A percentile compares a stretch with the other conserved stretches of the same genome.
Evolutionary conservation across 73 alveolate species (phyloP).

Genomic region (Symbiodinium natans): DNA sequence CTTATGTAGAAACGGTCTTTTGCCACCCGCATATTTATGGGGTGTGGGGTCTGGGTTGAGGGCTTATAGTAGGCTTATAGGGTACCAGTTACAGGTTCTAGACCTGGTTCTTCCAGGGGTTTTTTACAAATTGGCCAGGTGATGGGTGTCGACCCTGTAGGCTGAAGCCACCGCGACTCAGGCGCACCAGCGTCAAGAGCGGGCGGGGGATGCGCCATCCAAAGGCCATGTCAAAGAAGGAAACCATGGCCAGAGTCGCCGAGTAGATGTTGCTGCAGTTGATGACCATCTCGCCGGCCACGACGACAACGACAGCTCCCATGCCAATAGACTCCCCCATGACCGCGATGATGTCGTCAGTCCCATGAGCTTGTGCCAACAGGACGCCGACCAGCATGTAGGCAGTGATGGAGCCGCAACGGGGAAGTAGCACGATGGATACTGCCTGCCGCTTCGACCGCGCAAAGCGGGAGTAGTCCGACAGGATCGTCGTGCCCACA

Average conservation of each 20-base stretch:
- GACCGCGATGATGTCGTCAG: slow-evolving; percentile 22
- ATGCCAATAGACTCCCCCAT: slow-evolving; percentile 14
- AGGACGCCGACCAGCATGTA: slow-evolving; percentile 27
- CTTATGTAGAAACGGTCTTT: too few relatives aligned
- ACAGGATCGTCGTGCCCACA: neutral
- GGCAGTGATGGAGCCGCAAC: neutral
- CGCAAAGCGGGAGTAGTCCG: neutral
- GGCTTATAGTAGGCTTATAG: too few relatives aligned
- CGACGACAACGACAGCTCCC: slow-evolving; percentile 42
- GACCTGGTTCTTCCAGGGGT: too few relatives aligned
- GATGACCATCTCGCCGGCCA: slow-evolving; percentile 81
- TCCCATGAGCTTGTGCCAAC: slow-evolving; percentile 17
- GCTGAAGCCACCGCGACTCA: neutral
- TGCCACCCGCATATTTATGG: too few relatives aligned
- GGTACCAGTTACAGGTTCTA: too few relatives aligned
- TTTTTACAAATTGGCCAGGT: too few relatives aligned
- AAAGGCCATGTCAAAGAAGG: neutral
- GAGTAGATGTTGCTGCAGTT: slow-evolving; percentile 52
- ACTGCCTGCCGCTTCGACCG: neutral
- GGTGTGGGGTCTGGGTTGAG: too few relatives aligned
- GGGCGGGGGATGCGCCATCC: slow-evolving; percentile 41
- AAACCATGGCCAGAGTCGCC: slow-evolving; percentile 34
- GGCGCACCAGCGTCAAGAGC: slow-evolving; percentile 12
- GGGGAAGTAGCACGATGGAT: slow-evolving; percentile 37
- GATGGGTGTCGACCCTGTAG: too few relatives aligned